Conservation (phyloP, 805 yeast species). For the Debaryomyces hansenii region DNA sequence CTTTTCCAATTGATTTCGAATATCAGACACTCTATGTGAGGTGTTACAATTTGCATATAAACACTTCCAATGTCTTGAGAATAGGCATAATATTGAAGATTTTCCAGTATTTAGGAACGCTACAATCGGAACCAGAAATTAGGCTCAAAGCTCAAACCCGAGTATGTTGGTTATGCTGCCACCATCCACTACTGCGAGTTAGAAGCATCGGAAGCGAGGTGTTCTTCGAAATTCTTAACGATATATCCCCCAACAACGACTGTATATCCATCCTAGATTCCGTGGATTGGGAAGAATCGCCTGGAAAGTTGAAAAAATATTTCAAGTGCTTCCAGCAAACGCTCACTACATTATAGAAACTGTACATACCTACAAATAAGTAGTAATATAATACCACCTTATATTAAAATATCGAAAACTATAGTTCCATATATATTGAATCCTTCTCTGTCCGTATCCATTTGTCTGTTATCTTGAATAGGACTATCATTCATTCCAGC, state of each 20-base stretch:
- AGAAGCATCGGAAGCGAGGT: slow-evolving; percentile 43
- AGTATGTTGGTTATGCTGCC: slow-evolving; percentile 27
- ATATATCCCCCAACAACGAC: slow-evolving; percentile 7
- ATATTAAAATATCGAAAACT: not conserved
- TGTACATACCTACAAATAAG: not conserved
- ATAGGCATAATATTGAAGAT: slow-evolving; percentile 41
- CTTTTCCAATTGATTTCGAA: slow-evolving; percentile 27
- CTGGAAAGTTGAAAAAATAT: slow-evolving; percentile 5
- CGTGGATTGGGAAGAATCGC: slow-evolving; percentile 15
- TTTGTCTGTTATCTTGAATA: too few species aligned
- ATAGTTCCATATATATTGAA: not conserved
- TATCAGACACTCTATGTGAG: slow-evolving; percentile 43
- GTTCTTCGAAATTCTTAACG: slow-evolving; percentile 36
- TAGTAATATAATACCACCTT: not conserved
- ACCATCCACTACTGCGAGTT: slow-evolving; percentile 30
- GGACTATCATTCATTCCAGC: too few species aligned
- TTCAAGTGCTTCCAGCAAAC: slow-evolving; percentile 4
- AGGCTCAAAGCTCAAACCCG: slow-evolving; percentile 11
- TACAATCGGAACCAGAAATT: slow-evolving; percentile 9
- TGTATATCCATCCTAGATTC: slow-evolving; percentile 6
- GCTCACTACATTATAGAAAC: slow-evolving; percentile 6
- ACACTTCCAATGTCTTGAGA: slow-evolving; percentile 40
- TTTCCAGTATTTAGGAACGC: slow-evolving; percentile 36
- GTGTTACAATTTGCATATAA: slow-evolving; percentile 57
- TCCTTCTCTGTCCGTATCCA: too few species aligned